A percentile compares a stretch with the other conserved stretches of the same genome.
These are phyloP conservation scores for Euphorbia peplus DNA, from an alignment of 345 rosid species.

Conservation along the genomic window DNA sequence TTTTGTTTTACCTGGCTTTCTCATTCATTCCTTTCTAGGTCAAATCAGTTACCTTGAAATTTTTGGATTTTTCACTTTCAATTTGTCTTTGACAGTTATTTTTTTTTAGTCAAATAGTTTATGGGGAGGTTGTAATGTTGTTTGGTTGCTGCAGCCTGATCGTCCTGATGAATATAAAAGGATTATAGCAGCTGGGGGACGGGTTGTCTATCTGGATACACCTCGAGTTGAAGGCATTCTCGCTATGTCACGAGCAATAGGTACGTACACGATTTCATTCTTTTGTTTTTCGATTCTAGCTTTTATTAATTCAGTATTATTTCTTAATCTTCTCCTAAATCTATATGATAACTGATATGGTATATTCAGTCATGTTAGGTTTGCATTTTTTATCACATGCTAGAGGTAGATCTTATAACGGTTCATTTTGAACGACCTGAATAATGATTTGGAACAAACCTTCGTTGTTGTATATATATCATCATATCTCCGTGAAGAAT, in stretches of 20 bases:
- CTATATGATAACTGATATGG: too few species aligned
- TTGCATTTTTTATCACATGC: too few species aligned
- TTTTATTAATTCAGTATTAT: constrained; percentile 1
- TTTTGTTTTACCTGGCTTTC: too few species aligned
- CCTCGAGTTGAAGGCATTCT: constrained; percentile 83
- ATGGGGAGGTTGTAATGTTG: background rate
- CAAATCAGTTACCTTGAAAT: too few species aligned
- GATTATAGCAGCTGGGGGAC: constrained; percentile 69
- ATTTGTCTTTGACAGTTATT: background rate
- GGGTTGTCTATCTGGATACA: constrained; percentile 50
- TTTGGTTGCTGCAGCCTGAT: constrained; percentile 76
- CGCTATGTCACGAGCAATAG: constrained; percentile 89
- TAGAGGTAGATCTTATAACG: too few species aligned
- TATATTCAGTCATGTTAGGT: too few species aligned
- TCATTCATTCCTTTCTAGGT: too few species aligned
- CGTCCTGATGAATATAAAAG: constrained; percentile 70
- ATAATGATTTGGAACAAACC: too few species aligned
- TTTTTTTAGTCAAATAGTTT: background rate
- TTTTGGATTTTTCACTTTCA: background rate
- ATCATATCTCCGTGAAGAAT: too few species aligned
- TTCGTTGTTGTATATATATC: too few species aligned
- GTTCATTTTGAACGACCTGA: too few species aligned
- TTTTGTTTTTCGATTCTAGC: background rate
- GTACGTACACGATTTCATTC: constrained; percentile 41
- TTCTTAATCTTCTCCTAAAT: background rate